Evolutionary conservation across 2,329 filamentous ascomycete genomes (phyloP).

Genomic region (Grosmannia huntii): DNA sequence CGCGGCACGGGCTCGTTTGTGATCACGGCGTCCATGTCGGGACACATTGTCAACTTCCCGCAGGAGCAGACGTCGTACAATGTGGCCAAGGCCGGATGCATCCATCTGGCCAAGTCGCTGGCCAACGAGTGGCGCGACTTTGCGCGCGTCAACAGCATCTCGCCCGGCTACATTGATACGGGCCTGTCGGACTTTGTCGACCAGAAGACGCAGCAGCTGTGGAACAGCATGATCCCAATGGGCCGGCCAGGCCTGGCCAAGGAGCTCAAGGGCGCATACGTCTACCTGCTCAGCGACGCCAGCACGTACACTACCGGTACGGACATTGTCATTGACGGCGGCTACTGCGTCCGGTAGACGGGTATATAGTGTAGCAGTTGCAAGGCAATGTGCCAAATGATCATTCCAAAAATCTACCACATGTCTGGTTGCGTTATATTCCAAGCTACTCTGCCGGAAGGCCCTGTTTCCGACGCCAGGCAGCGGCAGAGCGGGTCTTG

Average conservation of each 20-base stretch:
- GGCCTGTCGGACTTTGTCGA: slow-evolving; percentile 56
- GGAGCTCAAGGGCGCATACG: slow-evolving; percentile 72
- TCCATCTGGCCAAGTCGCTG: slow-evolving; percentile 52
- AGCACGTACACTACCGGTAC: slow-evolving; percentile 69
- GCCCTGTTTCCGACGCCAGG: slow-evolving; percentile 10
- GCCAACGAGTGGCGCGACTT: slow-evolving; percentile 69
- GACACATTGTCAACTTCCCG: slow-evolving; percentile 65
- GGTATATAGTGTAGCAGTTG: too few species aligned
- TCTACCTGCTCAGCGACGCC: slow-evolving; percentile 72
- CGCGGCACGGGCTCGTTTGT: slow-evolving; percentile 60
- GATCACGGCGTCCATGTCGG: slow-evolving; percentile 67
- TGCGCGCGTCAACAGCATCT: slow-evolving; percentile 59
- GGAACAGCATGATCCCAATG: slow-evolving; percentile 72
- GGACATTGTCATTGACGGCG: slow-evolving; percentile 65
- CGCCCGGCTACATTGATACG: slow-evolving; percentile 64
- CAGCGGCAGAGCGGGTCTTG: slow-evolving; percentile 11
- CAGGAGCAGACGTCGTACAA: slow-evolving; percentile 66
- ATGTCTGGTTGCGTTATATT: too few species aligned
- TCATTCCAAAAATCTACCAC: too few species aligned
- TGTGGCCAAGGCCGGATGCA: slow-evolving; percentile 53
- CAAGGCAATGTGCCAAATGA: too few species aligned
- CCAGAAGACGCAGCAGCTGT: slow-evolving; percentile 55
- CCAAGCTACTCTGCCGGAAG: slow-evolving; percentile 1
- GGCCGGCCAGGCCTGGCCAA: slow-evolving; percentile 61
- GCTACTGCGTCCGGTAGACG: slow-evolving; percentile 42